Percentiles rank a stretch among this genome's conserved stretches.
Evolutionary conservation across 257 asterid species (phyloP).

Genomic region (Solanum virginianum): DNA sequence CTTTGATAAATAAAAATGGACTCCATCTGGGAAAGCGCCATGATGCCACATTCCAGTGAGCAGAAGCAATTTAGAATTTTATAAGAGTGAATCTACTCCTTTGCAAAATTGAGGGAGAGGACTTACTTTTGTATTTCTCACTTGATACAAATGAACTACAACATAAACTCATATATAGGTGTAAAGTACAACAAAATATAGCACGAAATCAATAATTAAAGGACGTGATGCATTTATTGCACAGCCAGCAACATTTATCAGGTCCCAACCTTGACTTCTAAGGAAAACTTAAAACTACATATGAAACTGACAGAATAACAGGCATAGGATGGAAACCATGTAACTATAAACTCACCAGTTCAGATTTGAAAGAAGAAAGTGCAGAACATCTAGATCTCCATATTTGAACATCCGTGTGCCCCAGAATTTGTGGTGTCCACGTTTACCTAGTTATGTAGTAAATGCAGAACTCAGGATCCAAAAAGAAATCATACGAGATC

Average conservation of each 20-base stretch:
- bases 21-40: background rate
- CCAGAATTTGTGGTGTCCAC: constrained; percentile 97
- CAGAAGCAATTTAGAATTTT: background rate
- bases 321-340: background rate
- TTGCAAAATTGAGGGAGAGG: background rate
- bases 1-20: background rate
- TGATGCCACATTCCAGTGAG: background rate
- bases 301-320: background rate
- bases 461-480: background rate
- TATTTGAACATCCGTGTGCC: constrained; percentile 96
- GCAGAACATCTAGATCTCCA: constrained; percentile 88
- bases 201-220: background rate
- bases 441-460: constrained; percentile 54
- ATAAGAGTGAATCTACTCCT: background rate
- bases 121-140: background rate
- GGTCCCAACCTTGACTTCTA: background rate
- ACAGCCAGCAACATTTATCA: background rate
- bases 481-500: background rate
- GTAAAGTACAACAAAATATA: background rate
- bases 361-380: constrained; percentile 94
- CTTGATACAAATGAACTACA: background rate
- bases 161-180: background rate
- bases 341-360: constrained; percentile 49
- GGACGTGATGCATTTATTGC: background rate
- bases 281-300: background rate